Evolutionary conservation across 352 stramenopile genomes (phyloP), one percentile per base, ranked within the genome.

Genomic region (Phytophthora pistaciae): DNA sequence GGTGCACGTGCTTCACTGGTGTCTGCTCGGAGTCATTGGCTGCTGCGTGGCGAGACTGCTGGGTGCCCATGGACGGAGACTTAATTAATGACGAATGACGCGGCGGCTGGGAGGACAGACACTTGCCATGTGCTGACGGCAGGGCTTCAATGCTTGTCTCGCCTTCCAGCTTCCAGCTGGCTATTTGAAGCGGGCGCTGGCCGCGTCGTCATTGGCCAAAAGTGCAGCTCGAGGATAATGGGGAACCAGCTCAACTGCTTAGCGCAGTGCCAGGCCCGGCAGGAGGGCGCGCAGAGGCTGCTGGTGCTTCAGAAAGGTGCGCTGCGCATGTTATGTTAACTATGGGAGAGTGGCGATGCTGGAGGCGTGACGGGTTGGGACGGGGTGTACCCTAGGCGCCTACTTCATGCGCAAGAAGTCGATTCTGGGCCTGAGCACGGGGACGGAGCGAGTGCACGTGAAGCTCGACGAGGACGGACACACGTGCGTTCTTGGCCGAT

Each of bases 231-330:
- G 11, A 44, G 13, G 38, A 56, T 16, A n/a, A 79, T 95, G 88
- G 88, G 88, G 56, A 95, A 95, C 72, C 70, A 85, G 63, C 80
- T 95, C 66, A 94, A 92, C 68, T 95, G 88, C 72, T 64, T 93
- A 16, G 78, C 87, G 78, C 83, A 94, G 70, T 95, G 88, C 66
- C 85, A 89, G 56, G 73, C 80, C 60, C 78, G 87, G 31, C 80
- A 87, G 33, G 86, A 95, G 74, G 78, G 80, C 56, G 70, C 81
- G 27, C 82, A 94, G 78, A 80, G 83, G 5, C 70, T 93, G 23
- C 66, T 91, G 14, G 73, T 91, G n/a, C 83, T 95, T 5, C 86
- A 92, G 42, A 85, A 92, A 91, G 87, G 87, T 90, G 58, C 2
- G 21, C 14, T 44, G 38, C 6, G 38, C 14, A 44, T n/a, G 38